These are phyloP conservation scores for Botryotinia calthae DNA, from an alignment of 2,329 filamentous ascomycete species.

Conservation along the genomic window DNA sequence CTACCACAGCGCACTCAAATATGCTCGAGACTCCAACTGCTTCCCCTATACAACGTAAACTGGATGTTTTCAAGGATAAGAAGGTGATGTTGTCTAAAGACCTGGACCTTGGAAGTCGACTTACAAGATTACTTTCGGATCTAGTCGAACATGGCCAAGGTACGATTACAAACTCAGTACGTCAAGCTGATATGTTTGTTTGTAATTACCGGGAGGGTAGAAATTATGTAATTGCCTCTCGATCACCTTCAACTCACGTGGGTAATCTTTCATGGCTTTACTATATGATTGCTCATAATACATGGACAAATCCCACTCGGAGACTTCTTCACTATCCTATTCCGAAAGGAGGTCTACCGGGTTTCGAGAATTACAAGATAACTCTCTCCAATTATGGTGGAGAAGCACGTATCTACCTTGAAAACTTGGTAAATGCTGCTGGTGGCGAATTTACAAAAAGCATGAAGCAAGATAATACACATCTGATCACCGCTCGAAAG, in stretches of 20 bases:
- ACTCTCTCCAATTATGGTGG: constrained; percentile 96
- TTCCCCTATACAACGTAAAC: constrained; percentile 48
- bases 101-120: constrained; percentile 64
- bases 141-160: constrained; percentile 74
- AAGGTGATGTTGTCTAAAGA: constrained; percentile 75
- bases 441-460: constrained; percentile 92
- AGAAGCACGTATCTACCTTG: constrained; percentile 87
- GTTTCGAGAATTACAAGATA: constrained; percentile 73
- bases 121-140: constrained; percentile 64
- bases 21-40: constrained; percentile 44
- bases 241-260: constrained; percentile 69
- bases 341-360: constrained; percentile 71
- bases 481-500: constrained; percentile 86
- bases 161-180: constrained; percentile 59
- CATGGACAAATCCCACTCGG: constrained; percentile 81
- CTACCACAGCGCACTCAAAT: constrained; percentile 53
- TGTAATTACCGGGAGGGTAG: constrained; percentile 82
- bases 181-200: constrained; percentile 77
- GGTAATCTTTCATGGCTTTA: constrained; percentile 95
- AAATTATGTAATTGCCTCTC: constrained; percentile 74
- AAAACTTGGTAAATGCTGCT: constrained; percentile 81
- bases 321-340: constrained; percentile 88
- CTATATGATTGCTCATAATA: constrained; percentile 81
- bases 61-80: constrained; percentile 74
- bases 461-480: constrained; percentile 92